Percentiles rank a stretch among this genome's conserved stretches.
Conservation (phyloP, 208 protist species). For the Trypanosoma theileri region DNA sequence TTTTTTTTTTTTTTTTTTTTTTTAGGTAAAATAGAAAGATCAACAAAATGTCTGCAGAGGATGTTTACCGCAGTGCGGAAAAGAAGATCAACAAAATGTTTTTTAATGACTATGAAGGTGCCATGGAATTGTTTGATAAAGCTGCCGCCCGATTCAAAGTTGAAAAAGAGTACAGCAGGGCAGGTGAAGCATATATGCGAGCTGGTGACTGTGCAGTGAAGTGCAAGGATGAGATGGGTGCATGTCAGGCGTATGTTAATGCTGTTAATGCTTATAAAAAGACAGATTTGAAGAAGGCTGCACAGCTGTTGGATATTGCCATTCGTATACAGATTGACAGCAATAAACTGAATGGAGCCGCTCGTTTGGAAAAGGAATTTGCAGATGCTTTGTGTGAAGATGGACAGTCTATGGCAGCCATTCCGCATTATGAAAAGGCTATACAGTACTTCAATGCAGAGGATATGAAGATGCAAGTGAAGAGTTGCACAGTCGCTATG, state of each 20-base stretch:
- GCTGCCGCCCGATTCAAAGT: conserved; percentile 70
- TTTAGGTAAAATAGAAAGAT: background rate
- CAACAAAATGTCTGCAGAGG: conserved; percentile 40
- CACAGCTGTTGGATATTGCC: conserved; percentile 59
- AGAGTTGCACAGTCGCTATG: conserved; percentile 83
- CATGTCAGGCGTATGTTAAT: conserved; percentile 49
- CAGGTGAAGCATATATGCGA: conserved; percentile 72
- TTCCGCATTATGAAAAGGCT: conserved; percentile 78
- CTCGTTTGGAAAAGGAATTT: conserved; percentile 69
- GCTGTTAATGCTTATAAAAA: conserved; percentile 68
- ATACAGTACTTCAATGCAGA: conserved; percentile 82
- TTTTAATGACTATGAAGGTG: conserved; percentile 83
- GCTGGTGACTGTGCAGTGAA: conserved; percentile 70
- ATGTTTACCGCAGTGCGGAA: conserved; percentile 62
- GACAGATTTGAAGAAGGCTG: conserved; percentile 58
- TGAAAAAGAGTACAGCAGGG: conserved; percentile 72
- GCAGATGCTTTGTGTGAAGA: conserved; percentile 63
- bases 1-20: background rate
- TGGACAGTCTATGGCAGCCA: conserved; percentile 53
- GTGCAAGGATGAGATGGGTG: conserved; percentile 46
- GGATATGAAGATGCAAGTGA: conserved; percentile 65
- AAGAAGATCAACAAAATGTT: conserved; percentile 80
- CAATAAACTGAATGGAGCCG: conserved; percentile 63
- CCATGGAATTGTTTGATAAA: conserved; percentile 78
- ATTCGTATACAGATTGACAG: conserved; percentile 72